These are phyloP conservation scores for Ophiostoma sp. DNA, from an alignment of 2,329 filamentous ascomycete species.

Conservation along the genomic window DNA sequence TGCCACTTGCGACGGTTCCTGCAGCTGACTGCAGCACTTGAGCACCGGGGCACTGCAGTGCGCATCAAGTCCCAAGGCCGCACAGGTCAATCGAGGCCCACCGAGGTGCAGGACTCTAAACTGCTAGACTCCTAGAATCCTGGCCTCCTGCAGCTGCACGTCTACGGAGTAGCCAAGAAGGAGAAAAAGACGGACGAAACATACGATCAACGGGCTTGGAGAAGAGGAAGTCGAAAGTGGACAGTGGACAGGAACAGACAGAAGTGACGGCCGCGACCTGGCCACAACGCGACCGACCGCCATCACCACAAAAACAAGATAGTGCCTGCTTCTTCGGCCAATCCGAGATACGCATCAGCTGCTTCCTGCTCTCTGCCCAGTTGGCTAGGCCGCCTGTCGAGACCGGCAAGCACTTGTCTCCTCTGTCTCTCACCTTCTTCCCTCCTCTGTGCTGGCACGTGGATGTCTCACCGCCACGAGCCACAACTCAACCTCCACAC, in stretches of 20 bases:
- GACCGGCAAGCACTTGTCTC: neutral
- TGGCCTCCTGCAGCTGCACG: constrained; percentile 13
- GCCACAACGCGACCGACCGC: constrained; percentile 3
- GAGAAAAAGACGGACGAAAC: neutral
- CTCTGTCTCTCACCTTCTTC: neutral
- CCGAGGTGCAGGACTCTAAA: constrained; percentile 2
- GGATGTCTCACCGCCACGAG: constrained; percentile 22
- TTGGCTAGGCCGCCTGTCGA: neutral
- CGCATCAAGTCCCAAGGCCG: neutral
- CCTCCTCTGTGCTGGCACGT: constrained; percentile 17
- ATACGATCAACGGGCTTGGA: neutral
- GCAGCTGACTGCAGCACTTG: neutral
- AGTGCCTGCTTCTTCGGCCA: too few species aligned
- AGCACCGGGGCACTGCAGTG: neutral
- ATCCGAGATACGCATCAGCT: neutral
- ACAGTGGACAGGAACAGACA: neutral
- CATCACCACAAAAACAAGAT: neutral
- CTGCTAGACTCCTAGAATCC: neutral
- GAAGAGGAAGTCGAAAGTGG: neutral
- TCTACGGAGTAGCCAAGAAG: constrained; percentile 2
- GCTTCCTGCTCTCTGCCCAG: neutral
- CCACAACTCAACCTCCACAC: constrained; percentile 12
- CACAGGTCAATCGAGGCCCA: constrained; percentile 6
- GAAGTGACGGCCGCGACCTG: neutral
- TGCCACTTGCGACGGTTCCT: constrained; percentile 1